Conservation (phyloP, 169 alveolate species). For the Eimeria sp. region DNA sequence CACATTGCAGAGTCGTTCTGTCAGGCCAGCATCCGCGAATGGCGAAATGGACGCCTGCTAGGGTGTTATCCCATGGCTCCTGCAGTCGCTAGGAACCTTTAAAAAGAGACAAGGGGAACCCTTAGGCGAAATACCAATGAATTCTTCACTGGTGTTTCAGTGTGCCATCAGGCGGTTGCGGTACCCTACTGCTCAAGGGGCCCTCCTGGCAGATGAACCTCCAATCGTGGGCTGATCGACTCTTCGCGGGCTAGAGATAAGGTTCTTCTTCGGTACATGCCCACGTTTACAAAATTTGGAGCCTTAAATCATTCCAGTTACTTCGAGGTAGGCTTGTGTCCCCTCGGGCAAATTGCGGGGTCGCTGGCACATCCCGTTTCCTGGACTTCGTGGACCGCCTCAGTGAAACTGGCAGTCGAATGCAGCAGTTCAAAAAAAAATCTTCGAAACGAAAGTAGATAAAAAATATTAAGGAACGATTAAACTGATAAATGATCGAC, state of each 20-base stretch:
- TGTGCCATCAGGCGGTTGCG: slow-evolving; percentile 1
- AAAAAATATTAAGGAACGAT: not conserved
- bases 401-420: not conserved
- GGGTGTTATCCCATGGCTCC: slow-evolving; percentile 50
- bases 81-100: not conserved
- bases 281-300: not conserved
- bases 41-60: slow-evolving; percentile 1
- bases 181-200: slow-evolving; percentile 28
- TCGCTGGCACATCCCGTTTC: slow-evolving; percentile 51
- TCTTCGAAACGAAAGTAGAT: not conserved
- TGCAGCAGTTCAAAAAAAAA: not conserved
- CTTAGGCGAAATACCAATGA: not conserved
- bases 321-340: slow-evolving; percentile 33
- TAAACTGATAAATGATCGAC: not conserved
- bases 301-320: not conserved
- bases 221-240: slow-evolving; percentile 2
- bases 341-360: slow-evolving; percentile 26
- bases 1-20: slow-evolving; percentile 73
- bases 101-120: not conserved
- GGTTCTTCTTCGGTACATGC: not conserved
- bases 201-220: slow-evolving; percentile 15
- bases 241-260: not conserved
- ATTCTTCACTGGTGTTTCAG: not conserved
- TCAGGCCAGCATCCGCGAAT: slow-evolving; percentile 9
- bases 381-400: slow-evolving; percentile 19